Conservation (phyloP, 2,329 filamentous ascomycete species). For the Pezicula rhizophila region DNA sequence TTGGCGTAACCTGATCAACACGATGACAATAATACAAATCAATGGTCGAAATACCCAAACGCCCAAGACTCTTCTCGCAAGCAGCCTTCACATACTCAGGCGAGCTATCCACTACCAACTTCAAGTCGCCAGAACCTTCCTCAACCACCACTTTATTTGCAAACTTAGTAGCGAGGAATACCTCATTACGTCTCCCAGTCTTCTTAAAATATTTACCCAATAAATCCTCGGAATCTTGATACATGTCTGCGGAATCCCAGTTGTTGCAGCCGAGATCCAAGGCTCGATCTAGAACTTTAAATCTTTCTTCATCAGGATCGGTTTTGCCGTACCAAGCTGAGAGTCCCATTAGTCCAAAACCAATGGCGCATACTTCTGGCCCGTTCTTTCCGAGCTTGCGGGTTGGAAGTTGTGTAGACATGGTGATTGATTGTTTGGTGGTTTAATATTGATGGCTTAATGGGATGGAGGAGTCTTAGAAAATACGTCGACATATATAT, state of each 20-base stretch:
- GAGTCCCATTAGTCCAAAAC: slow-evolving; percentile 24
- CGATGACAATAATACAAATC: slow-evolving; percentile 31
- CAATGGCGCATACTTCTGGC: slow-evolving; percentile 20
- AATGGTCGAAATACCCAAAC: slow-evolving; percentile 36
- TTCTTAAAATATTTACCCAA: slow-evolving; percentile 42
- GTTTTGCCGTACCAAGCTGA: slow-evolving; percentile 26
- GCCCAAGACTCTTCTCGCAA: slow-evolving; percentile 34
- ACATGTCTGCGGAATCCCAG: slow-evolving; percentile 33
- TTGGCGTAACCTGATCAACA: slow-evolving; percentile 31
- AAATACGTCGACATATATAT: background rate
- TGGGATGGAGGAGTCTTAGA: background rate
- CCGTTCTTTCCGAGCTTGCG: slow-evolving; percentile 24
- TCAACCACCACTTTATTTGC: background rate
- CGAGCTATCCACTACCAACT: slow-evolving; percentile 25
- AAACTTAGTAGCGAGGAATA: slow-evolving; percentile 50
- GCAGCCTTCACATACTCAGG: slow-evolving; percentile 35
- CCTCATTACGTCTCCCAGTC: slow-evolving; percentile 36
- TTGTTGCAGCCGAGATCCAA: slow-evolving; percentile 32
- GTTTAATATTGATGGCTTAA: background rate
- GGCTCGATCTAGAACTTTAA: slow-evolving; percentile 34
- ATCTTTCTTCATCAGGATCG: slow-evolving; percentile 29
- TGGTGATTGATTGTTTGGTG: background rate
- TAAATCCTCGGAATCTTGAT: slow-evolving; percentile 41
- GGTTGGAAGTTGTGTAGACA: slow-evolving; percentile 14
- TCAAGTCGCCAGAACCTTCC: slow-evolving; percentile 3